Base-by-base conservation (phyloP, 2,329 filamentous ascomycete species). In the Sphaerostilbella broomeana region DNA sequence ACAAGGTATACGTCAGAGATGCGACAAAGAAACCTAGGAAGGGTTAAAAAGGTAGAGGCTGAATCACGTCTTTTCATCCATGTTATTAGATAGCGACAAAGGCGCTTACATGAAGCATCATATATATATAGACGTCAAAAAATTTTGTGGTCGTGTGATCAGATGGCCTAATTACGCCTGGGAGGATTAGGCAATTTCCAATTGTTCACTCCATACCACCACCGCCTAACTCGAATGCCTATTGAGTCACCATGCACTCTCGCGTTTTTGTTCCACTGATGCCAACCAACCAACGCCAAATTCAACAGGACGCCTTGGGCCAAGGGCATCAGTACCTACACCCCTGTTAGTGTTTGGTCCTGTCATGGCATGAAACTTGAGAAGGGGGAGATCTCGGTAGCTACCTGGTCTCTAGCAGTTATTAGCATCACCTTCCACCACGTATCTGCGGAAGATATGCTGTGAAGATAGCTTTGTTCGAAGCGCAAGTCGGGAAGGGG, bases 391-490 rank as follows among this genome's bases (percentile, higher is more conserved):
- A 25, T 10, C 8, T 15, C 25, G 4, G 18, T 13, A 4, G 22
- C 61, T 68, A 92, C 84, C 76, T 95, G 92, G 63, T 98, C 92
- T 55, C 86, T 73, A 24, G 85, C 62, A 13, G 92, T 98, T 51
- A 98, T 90, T 68, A 83, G 84, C 6, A 77, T 73, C 21, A 98
- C 77, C 59, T 79, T 78, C 68, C 84, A 81, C 79, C 81, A 89
- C 17, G 78, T 80, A 49, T 92, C 77, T 24, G 88, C 87, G 40
- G 78, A 72, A 48, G 82, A 77, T 51, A 98, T 84, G 65, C 88
- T 94, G 53, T 85, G 83, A 40, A 98, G 75, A 62, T 98, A 98
- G 71, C 89, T 95, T 73, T 98, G 92, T 67, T 98, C 92, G 65
- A 97, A 97, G 29, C 92, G 79, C 50, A 98, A 69, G 65, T 98